Evolutionary conservation across 192 early-diverging fungal species (phyloP).

Genomic region (Jimgerdemannia flammicorona): DNA sequence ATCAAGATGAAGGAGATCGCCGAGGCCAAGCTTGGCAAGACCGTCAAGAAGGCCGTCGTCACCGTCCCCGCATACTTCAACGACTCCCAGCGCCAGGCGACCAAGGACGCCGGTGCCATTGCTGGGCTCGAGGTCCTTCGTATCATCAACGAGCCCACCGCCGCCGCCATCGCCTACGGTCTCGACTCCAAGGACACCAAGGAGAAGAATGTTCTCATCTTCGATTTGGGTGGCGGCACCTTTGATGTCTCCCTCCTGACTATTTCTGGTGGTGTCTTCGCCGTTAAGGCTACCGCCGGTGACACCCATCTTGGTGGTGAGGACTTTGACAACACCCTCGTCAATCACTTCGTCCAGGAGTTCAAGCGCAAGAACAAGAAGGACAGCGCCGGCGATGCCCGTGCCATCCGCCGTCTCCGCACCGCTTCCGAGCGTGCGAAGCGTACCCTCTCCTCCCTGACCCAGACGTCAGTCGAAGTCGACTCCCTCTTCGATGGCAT

Average conservation of each 20-base stretch:
- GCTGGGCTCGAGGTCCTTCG: constrained; percentile 82
- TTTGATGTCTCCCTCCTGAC: constrained; percentile 97
- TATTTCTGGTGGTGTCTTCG: constrained; percentile 95
- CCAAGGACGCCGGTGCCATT: constrained; percentile 89
- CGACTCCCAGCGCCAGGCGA: constrained; percentile 88
- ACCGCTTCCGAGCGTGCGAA: constrained; percentile 75
- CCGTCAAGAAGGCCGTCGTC: constrained; percentile 68
- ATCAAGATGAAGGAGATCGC: constrained; percentile 70
- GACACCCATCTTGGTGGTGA: constrained; percentile 98
- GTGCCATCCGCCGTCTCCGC: constrained; percentile 72
- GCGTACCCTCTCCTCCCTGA: constrained; percentile 70
- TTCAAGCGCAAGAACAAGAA: constrained; percentile 68
- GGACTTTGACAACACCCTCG: constrained; percentile 96
- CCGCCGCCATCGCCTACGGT: constrained; percentile 94
- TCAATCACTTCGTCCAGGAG: constrained; percentile 89
- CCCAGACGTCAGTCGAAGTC: constrained; percentile 66
- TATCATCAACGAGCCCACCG: constrained; percentile 91
- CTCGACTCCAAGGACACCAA: constrained; percentile 84
- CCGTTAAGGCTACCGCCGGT: constrained; percentile 92
- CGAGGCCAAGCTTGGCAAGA: constrained; percentile 58
- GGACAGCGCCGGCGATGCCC: constrained; percentile 68
- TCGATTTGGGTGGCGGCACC: constrained; percentile 97
- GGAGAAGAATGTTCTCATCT: constrained; percentile 93
- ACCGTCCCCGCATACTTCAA: constrained; percentile 86
- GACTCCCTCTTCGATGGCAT: constrained; percentile 76